These are phyloP conservation scores for Populus deltoides DNA, from an alignment of 345 rosid genomes.

Conservation along the genomic window DNA sequence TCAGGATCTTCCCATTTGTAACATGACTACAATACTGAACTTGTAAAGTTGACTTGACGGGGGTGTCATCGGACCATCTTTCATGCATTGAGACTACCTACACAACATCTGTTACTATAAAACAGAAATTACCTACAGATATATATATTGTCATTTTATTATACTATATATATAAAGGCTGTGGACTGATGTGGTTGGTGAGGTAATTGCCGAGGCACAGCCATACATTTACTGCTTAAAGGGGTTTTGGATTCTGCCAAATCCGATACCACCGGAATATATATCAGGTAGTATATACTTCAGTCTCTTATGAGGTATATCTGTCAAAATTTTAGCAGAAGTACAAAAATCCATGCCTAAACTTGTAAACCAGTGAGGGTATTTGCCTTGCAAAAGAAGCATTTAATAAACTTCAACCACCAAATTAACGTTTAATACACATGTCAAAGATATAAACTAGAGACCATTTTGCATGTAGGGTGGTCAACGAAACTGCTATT, in stretches of 20 bases:
- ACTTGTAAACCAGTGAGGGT: neutral
- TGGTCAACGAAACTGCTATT: constrained; percentile 7
- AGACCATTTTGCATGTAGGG: neutral
- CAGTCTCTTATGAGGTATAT: neutral
- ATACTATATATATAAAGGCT: neutral
- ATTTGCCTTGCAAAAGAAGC: neutral
- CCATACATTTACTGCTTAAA: neutral
- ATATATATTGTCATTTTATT: neutral
- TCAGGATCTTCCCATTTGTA: neutral
- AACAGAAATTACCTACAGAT: too few relatives aligned
- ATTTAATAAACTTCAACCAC: neutral
- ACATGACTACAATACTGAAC: neutral
- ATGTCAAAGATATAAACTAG: neutral
- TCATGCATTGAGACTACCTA: neutral
- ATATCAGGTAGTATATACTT: neutral
- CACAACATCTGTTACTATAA: neutral
- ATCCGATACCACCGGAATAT: neutral
- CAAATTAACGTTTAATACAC: neutral
- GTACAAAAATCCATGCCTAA: neutral
- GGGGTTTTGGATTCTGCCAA: neutral
- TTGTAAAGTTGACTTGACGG: neutral
- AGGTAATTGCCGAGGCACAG: neutral
- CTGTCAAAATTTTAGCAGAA: constrained; percentile 13
- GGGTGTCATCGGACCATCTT: neutral
- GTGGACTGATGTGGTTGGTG: neutral